These are phyloP conservation scores for Solanum aculeatissimum DNA, from an alignment of 305 asterid genomes.

Conservation along the genomic window DNA sequence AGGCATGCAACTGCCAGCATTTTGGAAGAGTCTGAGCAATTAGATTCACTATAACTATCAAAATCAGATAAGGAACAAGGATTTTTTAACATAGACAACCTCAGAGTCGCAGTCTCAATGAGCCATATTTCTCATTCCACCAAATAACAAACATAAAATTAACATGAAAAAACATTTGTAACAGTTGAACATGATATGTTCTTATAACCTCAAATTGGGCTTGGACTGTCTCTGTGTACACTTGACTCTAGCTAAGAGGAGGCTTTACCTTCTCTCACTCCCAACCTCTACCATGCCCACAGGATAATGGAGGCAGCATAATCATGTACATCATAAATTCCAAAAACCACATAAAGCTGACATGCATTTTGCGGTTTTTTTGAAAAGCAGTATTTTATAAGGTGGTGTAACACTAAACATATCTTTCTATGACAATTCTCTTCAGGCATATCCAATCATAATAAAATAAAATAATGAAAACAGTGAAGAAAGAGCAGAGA, in stretches of 20 bases:
- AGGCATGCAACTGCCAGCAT: background rate
- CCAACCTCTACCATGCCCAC: background rate
- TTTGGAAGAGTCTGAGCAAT: background rate
- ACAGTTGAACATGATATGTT: background rate
- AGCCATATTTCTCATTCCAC: background rate
- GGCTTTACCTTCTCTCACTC: background rate
- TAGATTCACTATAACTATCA: background rate
- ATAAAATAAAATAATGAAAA: background rate
- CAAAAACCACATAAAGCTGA: background rate
- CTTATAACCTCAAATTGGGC: background rate
- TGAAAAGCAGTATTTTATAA: background rate
- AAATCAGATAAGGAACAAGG: background rate
- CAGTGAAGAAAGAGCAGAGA: constrained; percentile 2
- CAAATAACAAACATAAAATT: background rate
- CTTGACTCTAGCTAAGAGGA: background rate
- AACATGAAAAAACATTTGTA: background rate
- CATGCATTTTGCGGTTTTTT: background rate
- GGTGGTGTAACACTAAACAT: background rate
- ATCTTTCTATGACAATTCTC: background rate
- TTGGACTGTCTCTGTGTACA: too few species aligned
- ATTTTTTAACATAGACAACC: background rate
- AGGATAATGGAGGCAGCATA: background rate
- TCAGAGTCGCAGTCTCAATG: background rate
- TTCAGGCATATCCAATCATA: background rate
- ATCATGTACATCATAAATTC: background rate